These are phyloP conservation scores for Globisporangium spinosum DNA, from an alignment of 352 stramenopile genomes.

Conservation along the genomic window DNA sequence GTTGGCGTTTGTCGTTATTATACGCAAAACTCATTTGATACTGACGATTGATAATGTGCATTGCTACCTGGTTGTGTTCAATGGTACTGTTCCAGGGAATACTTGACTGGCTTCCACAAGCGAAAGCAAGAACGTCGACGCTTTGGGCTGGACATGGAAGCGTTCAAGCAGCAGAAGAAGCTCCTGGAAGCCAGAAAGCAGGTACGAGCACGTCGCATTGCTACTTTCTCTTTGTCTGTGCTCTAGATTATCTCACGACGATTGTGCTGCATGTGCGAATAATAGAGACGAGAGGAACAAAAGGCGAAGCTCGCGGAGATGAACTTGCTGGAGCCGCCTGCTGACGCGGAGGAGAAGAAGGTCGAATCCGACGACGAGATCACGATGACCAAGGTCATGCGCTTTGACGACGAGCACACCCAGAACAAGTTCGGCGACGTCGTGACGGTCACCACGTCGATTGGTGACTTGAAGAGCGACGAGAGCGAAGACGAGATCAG, in stretches of 20 bases:
- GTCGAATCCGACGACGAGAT: constrained; percentile 24
- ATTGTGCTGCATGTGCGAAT: background rate
- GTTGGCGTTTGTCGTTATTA: background rate
- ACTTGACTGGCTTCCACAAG: constrained; percentile 85
- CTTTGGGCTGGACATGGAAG: constrained; percentile 87
- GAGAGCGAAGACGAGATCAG: constrained; percentile 60
- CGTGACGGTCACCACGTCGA: constrained; percentile 81
- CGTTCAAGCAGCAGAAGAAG: constrained; percentile 85
- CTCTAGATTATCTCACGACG: background rate
- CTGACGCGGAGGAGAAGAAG: constrained; percentile 35
- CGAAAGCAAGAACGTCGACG: constrained; percentile 83
- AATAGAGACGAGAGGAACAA: constrained; percentile 65
- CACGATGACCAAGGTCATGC: constrained; percentile 60
- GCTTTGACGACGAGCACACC: constrained; percentile 79
- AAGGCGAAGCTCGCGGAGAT: constrained; percentile 61
- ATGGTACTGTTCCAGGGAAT: constrained; percentile 44
- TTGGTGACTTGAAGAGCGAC: constrained; percentile 77
- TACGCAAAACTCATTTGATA: background rate
- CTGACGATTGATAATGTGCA: background rate
- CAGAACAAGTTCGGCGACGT: constrained; percentile 85
- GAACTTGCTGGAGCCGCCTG: constrained; percentile 39
- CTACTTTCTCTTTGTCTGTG: background rate
- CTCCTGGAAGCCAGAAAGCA: constrained; percentile 81
- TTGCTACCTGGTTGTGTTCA: background rate
- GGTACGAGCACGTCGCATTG: constrained; percentile 15